Conservation (phyloP, 306 rosid genomes). For the Quercus mongolica region DNA sequence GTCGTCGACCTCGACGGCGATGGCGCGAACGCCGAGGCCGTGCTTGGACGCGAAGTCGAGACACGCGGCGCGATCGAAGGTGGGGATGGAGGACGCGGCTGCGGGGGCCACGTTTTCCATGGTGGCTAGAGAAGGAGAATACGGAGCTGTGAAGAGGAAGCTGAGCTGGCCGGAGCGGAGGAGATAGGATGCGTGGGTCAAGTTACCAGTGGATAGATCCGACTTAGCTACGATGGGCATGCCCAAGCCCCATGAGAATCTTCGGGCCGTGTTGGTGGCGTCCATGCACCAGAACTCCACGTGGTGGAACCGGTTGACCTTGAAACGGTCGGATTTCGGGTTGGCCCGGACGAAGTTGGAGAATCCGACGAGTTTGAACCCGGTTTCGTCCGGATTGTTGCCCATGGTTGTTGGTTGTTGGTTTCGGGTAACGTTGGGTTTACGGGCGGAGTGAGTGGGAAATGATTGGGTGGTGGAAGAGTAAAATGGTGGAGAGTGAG, state of each 20-base stretch:
- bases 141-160: constrained; percentile 89
- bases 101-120: constrained; percentile 2
- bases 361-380: constrained; percentile 59
- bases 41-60: constrained; percentile 56
- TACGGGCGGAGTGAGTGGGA: background rate
- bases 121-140: constrained; percentile 54
- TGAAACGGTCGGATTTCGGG: constrained; percentile 72
- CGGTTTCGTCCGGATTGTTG: constrained; percentile 1
- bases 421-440: too few species aligned
- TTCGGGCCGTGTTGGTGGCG: constrained; percentile 70
- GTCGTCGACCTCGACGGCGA: constrained; percentile 70
- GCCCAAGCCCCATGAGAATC: constrained; percentile 85
- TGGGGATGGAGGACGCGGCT: constrained; percentile 55
- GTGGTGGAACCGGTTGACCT: constrained; percentile 72
- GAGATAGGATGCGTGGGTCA: constrained; percentile 76
- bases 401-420: constrained; percentile 30
- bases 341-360: constrained; percentile 63
- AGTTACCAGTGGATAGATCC: constrained; percentile 82
- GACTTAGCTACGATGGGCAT: constrained; percentile 78
- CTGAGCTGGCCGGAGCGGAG: constrained; percentile 80
- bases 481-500: too few species aligned
- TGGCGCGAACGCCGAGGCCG: constrained; percentile 81
- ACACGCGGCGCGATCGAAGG: constrained; percentile 46
- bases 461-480: too few species aligned
- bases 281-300: constrained; percentile 86